Evolutionary conservation across 305 asterid genomes (phyloP).

Genomic region (Rubia occidens): DNA sequence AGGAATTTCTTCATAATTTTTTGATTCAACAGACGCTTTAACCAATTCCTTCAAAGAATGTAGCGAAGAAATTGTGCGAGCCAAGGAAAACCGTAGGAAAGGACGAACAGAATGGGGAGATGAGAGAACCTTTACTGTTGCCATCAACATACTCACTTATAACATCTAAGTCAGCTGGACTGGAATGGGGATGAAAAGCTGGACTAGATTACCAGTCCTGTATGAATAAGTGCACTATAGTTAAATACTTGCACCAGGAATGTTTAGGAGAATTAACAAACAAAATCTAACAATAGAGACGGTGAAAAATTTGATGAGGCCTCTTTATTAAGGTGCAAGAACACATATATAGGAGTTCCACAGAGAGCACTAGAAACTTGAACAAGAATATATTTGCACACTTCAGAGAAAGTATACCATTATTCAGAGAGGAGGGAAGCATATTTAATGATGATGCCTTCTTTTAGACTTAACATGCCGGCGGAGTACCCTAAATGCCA

Average conservation of each 20-base stretch:
- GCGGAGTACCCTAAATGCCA: slow-evolving; percentile 31
- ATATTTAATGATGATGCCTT: slow-evolving; percentile 27
- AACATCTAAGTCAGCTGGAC: neutral
- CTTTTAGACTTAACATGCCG: slow-evolving; percentile 41
- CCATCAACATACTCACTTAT: slow-evolving; percentile 3
- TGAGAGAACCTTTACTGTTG: slow-evolving; percentile 14
- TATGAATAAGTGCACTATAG: neutral
- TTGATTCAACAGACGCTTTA: slow-evolving; percentile 40
- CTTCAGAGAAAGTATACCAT: neutral
- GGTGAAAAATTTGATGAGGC: neutral
- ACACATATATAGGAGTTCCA: neutral
- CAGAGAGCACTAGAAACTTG: neutral
- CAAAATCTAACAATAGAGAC: neutral
- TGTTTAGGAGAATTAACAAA: neutral
- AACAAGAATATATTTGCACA: neutral
- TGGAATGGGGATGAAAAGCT: neutral
- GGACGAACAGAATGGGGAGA: slow-evolving; percentile 8
- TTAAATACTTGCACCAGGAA: neutral
- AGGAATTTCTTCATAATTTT: slow-evolving; percentile 45
- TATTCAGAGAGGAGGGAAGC: neutral
- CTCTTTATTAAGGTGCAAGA: neutral
- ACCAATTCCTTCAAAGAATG: slow-evolving; percentile 39
- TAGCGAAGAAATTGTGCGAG: slow-evolving; percentile 27
- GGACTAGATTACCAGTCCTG: slow-evolving; percentile 1
- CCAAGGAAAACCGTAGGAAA: slow-evolving; percentile 18